Percentiles rank a stretch among this genome's conserved stretches.
These are phyloP conservation scores for Rhodotorula babjevae DNA, from an alignment of 768 basidiomycete genomes.

Conservation along the genomic window DNA sequence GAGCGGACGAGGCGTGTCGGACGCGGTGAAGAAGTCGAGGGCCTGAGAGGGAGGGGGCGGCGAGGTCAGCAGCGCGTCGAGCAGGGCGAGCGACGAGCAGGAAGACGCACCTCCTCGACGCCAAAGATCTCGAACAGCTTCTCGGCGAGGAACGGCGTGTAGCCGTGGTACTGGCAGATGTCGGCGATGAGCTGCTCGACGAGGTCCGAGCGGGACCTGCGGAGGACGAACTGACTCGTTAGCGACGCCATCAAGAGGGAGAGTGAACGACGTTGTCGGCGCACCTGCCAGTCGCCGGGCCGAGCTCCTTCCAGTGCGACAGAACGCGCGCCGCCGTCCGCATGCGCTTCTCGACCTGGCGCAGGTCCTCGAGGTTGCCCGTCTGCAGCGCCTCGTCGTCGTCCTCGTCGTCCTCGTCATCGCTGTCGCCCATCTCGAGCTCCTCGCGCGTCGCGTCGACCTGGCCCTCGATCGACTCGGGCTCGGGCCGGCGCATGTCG, in stretches of 20 bases:
- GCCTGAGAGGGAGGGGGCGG: slow-evolving; percentile 56
- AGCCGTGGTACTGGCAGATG: slow-evolving; percentile 93
- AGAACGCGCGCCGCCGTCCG: slow-evolving; percentile 68
- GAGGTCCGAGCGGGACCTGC: slow-evolving; percentile 82
- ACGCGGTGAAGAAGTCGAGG: slow-evolving; percentile 96
- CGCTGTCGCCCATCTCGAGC: slow-evolving; percentile 46
- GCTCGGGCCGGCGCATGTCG: slow-evolving; percentile 18
- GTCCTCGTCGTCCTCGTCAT: slow-evolving; percentile 52
- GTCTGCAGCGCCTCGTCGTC: slow-evolving; percentile 63
- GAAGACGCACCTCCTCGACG: slow-evolving; percentile 69
- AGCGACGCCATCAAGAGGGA: neutral
- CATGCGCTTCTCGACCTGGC: slow-evolving; percentile 73
- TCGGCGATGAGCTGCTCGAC: slow-evolving; percentile 79
- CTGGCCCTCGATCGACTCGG: slow-evolving; percentile 30
- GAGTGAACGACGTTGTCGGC: slow-evolving; percentile 39
- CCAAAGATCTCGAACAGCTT: slow-evolving; percentile 93
- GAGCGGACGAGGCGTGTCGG: slow-evolving; percentile 90
- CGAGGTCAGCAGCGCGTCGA: slow-evolving; percentile 10
- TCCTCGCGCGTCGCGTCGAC: slow-evolving; percentile 44
- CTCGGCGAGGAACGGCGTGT: slow-evolving; percentile 89
- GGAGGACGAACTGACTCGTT: neutral
- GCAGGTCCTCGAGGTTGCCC: slow-evolving; percentile 63
- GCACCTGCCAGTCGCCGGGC: slow-evolving; percentile 62
- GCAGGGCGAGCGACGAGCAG: neutral
- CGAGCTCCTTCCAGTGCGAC: slow-evolving; percentile 64